Base-by-base conservation (phyloP, 2,329 filamentous ascomycete species). In the Trematosphaeria pertusa region DNA sequence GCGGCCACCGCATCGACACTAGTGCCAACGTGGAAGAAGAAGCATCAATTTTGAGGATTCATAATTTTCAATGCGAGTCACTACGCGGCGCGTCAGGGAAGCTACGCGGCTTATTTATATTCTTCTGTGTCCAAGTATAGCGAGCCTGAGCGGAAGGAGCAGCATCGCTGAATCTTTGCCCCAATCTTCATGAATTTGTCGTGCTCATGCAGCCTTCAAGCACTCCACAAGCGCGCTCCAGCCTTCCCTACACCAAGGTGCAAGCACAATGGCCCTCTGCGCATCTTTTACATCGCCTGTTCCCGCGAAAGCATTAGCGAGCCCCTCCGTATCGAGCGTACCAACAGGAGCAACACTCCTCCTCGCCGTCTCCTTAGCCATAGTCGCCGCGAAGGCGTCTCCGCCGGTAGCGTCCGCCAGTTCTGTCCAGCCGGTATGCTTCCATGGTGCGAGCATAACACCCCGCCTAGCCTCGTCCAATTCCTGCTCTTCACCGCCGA, bases 391-490 rank as follows among this genome's bases (percentile, higher is more conserved):
- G 56, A 80, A 80, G 32, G 78, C 73, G 32, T 62, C 46, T 10
- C 58, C 60, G 6, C 48, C 58, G 0, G 80, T 81, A 0, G 82
- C 70, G 28, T 84, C 79, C 0, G 88, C 85, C 18, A 97, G 77
- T 39, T 87, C 80, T 32, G 84, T 81, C 94, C 94, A 99, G 0
- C 91, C 89, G 41, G 88, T 83, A 0, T 91, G 85, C 47, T 91
- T 81, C 47, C 87, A 80, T 0, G 94, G 94, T 37, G 88, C 82
- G 17, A 97, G 80, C 82, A 97, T 87, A 14, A 96, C 83, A 43
- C 91, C 87, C 12, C 80, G 83, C 62, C 90, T 86, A 1, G 89
- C 82, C 72, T 94, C 87, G 1, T 81, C 76, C 26, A 85, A 66
- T 33, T 82, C 78, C 38, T 80, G 73, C 28, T 81, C 76, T 41